Evolutionary conservation across 2,329 filamentous ascomycete species (phyloP).

Genomic region (Epichloe coenophiala): DNA sequence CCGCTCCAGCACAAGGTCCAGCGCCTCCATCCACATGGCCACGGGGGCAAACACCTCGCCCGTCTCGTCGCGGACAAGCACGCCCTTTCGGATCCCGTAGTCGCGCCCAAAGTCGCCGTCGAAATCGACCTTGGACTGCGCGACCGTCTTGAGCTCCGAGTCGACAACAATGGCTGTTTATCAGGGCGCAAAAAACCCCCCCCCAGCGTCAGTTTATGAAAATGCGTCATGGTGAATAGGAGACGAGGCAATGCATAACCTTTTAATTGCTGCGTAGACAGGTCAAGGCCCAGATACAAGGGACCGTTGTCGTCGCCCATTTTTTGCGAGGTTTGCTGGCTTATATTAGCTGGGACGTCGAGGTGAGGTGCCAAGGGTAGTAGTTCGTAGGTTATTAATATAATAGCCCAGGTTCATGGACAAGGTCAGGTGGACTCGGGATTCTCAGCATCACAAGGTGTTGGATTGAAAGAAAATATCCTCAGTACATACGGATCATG

Average conservation of each 20-base stretch:
- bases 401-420: too few relatives aligned
- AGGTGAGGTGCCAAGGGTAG: too few relatives aligned
- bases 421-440: too few relatives aligned
- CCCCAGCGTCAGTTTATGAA: background rate
- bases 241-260: slow-evolving; percentile 48
- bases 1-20: slow-evolving; percentile 70
- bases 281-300: slow-evolving; percentile 84
- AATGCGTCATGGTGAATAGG: background rate
- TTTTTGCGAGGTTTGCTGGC: background rate
- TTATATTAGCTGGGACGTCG: too few relatives aligned
- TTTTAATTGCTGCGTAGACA: slow-evolving; percentile 95
- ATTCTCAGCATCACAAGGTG: too few relatives aligned
- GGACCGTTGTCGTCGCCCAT: slow-evolving; percentile 28
- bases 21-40: slow-evolving; percentile 84
- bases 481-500: too few relatives aligned
- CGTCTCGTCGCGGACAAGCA: slow-evolving; percentile 66
- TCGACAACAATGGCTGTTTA: slow-evolving; percentile 70
- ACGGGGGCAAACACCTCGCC: slow-evolving; percentile 89
- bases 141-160: slow-evolving; percentile 65
- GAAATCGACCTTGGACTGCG: slow-evolving; percentile 89
- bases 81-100: slow-evolving; percentile 78
- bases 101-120: slow-evolving; percentile 63
- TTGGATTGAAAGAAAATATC: too few relatives aligned
- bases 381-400: too few relatives aligned
- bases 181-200: background rate